These are phyloP conservation scores for Globisporangium lucens DNA, from an alignment of 352 stramenopile genomes.

Conservation along the genomic window DNA sequence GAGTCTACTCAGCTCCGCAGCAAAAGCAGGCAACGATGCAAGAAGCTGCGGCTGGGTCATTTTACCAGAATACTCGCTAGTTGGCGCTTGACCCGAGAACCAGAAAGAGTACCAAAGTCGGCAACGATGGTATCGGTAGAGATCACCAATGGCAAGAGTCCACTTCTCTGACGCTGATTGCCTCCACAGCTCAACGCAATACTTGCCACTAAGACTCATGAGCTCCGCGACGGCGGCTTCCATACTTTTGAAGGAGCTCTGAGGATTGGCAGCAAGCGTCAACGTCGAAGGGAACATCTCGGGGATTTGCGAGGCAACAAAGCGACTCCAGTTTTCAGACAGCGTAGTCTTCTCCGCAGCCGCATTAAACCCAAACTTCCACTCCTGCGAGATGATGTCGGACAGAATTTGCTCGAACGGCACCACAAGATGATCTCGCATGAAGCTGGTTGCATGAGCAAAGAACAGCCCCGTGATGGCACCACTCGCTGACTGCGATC, in stretches of 20 bases:
- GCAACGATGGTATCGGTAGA: slow-evolving; percentile 22
- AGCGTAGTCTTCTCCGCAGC: slow-evolving; percentile 7
- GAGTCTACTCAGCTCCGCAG: slow-evolving; percentile 32
- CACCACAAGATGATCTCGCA: slow-evolving; percentile 8
- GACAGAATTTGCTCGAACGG: slow-evolving; percentile 26
- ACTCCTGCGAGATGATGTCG: slow-evolving; percentile 39
- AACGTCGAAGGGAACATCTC: slow-evolving; percentile 34
- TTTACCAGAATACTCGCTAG: slow-evolving; percentile 6
- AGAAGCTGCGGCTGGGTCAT: slow-evolving; percentile 40
- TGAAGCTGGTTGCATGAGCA: slow-evolving; percentile 11
- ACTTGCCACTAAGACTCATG: slow-evolving; percentile 6
- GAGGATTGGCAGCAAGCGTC: slow-evolving; percentile 10
- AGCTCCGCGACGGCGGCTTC: slow-evolving; percentile 7
- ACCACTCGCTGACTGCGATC: neutral
- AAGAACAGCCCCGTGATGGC: neutral
- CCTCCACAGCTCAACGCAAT: slow-evolving; percentile 5
- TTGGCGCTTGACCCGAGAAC: slow-evolving; percentile 17
- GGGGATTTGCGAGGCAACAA: slow-evolving; percentile 28
- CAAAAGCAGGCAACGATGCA: slow-evolving; percentile 35
- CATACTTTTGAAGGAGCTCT: neutral
- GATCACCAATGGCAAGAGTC: neutral
- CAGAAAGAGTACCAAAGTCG: slow-evolving; percentile 44
- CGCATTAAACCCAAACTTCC: slow-evolving; percentile 37
- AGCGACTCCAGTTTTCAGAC: slow-evolving; percentile 25
- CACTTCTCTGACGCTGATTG: slow-evolving; percentile 7